phyloP scores from a whole-genome alignment of 2,329 filamentous ascomycete genomes.

The Monosporascus sp. region DNA sequence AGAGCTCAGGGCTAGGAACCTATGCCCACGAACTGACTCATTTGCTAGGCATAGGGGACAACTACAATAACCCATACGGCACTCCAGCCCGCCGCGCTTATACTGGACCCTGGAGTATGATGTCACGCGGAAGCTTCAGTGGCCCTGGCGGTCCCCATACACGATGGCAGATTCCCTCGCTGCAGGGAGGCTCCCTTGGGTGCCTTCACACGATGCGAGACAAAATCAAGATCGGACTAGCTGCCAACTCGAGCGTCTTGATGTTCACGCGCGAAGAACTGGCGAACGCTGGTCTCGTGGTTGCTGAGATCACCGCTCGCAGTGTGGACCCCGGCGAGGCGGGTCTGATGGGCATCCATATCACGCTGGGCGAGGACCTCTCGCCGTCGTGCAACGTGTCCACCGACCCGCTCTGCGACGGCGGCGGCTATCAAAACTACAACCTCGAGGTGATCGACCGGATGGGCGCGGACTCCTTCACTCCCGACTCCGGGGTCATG shows the following conservation, averaged over 20 bases:
- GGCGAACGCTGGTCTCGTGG: slow-evolving; percentile 35
- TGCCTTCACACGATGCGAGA: slow-evolving; percentile 48
- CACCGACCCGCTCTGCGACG: slow-evolving; percentile 43
- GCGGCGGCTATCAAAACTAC: slow-evolving; percentile 44
- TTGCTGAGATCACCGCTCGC: slow-evolving; percentile 42
- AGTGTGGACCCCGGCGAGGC: slow-evolving; percentile 33
- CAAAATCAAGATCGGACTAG: slow-evolving; percentile 45
- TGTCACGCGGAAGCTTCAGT: slow-evolving; percentile 46
- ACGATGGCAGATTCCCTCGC: slow-evolving; percentile 45
- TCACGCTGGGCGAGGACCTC: slow-evolving; percentile 39
- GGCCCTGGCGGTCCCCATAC: slow-evolving; percentile 48
- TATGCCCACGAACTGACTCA: slow-evolving; percentile 50
- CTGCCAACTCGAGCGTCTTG: slow-evolving; percentile 36
- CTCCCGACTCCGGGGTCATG: slow-evolving; percentile 46
- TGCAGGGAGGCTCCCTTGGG: slow-evolving; percentile 42
- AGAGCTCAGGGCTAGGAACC: slow-evolving; percentile 46
- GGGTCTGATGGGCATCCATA: slow-evolving; percentile 41
- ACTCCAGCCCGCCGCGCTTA: slow-evolving; percentile 39
- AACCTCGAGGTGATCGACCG: slow-evolving; percentile 48
- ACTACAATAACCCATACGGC: slow-evolving; percentile 50
- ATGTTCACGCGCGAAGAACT: slow-evolving; percentile 39
- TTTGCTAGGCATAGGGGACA: slow-evolving; percentile 46
- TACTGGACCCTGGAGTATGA: slow-evolving; percentile 48
- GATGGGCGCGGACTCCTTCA: slow-evolving; percentile 49
- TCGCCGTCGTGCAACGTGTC: slow-evolving; percentile 37